Evolutionary conservation across 148 eudicot genomes (phyloP).

Genomic region (Chenopodium suecicum): DNA sequence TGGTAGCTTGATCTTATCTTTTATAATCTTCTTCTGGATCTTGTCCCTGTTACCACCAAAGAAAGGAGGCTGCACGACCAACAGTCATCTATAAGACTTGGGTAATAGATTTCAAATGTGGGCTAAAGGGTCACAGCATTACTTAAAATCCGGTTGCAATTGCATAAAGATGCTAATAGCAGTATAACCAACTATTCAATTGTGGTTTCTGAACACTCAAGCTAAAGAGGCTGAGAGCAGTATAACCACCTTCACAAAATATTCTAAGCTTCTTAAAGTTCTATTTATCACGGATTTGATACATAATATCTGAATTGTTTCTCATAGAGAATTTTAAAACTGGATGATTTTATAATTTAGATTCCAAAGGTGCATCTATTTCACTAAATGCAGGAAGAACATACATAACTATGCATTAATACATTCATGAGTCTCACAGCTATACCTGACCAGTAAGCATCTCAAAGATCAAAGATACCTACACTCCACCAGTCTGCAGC

Average conservation of each 20-base stretch:
- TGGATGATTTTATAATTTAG: not conserved
- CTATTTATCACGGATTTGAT: not conserved
- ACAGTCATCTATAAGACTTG: slow-evolving; percentile 9
- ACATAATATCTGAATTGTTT: not conserved
- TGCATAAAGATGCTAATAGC: not conserved
- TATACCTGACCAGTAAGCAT: slow-evolving; percentile 91
- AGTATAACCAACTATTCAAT: not conserved
- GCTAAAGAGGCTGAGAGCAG: too few relatives aligned
- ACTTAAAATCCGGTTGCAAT: not conserved
- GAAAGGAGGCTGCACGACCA: slow-evolving; percentile 80
- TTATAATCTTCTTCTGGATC: slow-evolving; percentile 74
- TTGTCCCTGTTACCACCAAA: slow-evolving; percentile 64
- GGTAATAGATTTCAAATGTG: not conserved
- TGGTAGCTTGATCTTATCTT: slow-evolving; percentile 87
- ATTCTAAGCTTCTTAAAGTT: not conserved
- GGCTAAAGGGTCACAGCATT: not conserved
- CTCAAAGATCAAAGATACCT: slow-evolving; percentile 75
- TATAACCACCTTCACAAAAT: not conserved
- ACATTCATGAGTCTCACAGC: not conserved
- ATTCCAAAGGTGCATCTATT: not conserved
- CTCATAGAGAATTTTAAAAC: not conserved
- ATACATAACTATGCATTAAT: not conserved
- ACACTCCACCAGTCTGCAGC: slow-evolving; percentile 99
- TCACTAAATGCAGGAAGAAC: not conserved
- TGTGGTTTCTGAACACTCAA: not conserved